Percentiles rank a stretch among this genome's conserved stretches.
phyloP scores from a whole-genome alignment of 495 filamentous ascomycete genomes.

The Ramalina peruviana region DNA sequence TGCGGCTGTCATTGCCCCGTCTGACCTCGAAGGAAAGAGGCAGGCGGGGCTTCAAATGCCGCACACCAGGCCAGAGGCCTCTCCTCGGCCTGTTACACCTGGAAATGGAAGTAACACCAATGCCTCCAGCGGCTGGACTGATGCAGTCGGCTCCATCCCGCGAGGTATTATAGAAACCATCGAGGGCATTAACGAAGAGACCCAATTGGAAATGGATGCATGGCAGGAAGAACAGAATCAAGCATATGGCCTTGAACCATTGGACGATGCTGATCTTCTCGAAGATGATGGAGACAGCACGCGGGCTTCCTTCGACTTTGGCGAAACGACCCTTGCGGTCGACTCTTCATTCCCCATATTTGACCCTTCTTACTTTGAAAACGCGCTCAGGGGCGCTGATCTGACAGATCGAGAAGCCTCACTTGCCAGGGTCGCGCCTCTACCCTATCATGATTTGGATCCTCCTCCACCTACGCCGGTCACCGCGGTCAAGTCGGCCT shows the following conservation, averaged over 20 bases:
- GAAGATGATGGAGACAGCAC: too few relatives aligned
- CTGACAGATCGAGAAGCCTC: conserved; percentile 23
- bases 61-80: neutral
- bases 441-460: conserved; percentile 48
- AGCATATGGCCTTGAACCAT: neutral
- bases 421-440: conserved; percentile 32
- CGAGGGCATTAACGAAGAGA: too few relatives aligned
- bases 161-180: too few relatives aligned
- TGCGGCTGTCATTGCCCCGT: conserved; percentile 37
- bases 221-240: neutral
- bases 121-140: neutral
- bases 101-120: neutral
- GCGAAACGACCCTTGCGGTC: too few relatives aligned
- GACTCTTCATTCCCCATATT: too few relatives aligned
- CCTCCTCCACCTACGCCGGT: conserved; percentile 6
- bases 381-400: conserved; percentile 12
- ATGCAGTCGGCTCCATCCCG: too few relatives aligned
- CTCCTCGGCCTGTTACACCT: neutral
- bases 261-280: too few relatives aligned
- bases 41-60: conserved; percentile 26
- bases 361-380: too few relatives aligned
- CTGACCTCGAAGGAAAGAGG: conserved; percentile 29
- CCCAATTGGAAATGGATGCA: too few relatives aligned
- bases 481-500: neutral
- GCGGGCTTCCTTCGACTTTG: too few relatives aligned